Evolutionary conservation across 345 rosid genomes (phyloP).

Genomic region (Kernera saxatilis): DNA sequence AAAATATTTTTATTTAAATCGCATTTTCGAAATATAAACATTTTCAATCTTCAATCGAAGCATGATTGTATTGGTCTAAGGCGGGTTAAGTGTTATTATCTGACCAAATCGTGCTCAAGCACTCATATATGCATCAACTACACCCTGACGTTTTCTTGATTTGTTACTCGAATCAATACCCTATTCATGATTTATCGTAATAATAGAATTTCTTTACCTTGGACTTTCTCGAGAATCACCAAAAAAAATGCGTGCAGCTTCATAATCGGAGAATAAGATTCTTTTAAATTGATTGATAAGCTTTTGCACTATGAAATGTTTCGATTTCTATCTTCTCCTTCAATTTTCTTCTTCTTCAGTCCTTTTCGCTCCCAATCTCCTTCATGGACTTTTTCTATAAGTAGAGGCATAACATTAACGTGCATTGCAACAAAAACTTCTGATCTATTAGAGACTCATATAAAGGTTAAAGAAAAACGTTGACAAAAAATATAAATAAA

Average conservation of each 20-base stretch:
- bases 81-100: too few relatives aligned
- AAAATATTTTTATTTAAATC: too few relatives aligned
- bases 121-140: background rate
- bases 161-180: background rate
- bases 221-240: background rate
- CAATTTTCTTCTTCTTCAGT: background rate
- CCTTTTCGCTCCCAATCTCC: background rate
- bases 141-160: background rate
- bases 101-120: too few relatives aligned
- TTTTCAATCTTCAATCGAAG: too few relatives aligned
- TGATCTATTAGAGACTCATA: background rate
- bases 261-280: slow-evolving; percentile 10
- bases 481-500: too few relatives aligned
- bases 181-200: background rate
- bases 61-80: background rate
- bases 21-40: too few relatives aligned
- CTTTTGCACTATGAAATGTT: slow-evolving; percentile 9
- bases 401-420: background rate
- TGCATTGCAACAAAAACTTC: background rate
- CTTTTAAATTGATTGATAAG: slow-evolving; percentile 20
- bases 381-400: slow-evolving; percentile 7
- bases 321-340: slow-evolving; percentile 2
- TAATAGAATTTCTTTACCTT: background rate
- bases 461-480: background rate
- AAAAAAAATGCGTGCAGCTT: background rate